Conservation (phyloP, 2,329 filamentous ascomycete species). For the Pestalotiopsis sp. region DNA sequence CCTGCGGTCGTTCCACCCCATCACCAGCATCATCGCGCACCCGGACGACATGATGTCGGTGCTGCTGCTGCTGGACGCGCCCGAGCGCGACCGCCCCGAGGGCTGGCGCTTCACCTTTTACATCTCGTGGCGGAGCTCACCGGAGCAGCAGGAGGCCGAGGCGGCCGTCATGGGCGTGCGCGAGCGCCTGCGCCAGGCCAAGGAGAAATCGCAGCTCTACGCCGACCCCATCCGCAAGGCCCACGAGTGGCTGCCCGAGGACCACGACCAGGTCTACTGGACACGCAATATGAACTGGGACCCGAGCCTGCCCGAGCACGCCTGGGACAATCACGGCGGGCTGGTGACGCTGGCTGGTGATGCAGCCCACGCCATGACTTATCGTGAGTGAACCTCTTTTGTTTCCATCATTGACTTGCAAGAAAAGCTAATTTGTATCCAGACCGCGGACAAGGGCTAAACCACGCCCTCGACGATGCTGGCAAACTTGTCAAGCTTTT, state of each 20-base stretch:
- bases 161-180: constrained; percentile 32
- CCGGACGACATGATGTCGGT: constrained; percentile 46
- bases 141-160: constrained; percentile 43
- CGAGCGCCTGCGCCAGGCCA: constrained; percentile 41
- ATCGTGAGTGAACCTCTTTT: constrained; percentile 33
- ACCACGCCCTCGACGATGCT: constrained; percentile 47
- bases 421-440: not conserved
- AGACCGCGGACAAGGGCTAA: constrained; percentile 51
- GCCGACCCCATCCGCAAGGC: constrained; percentile 46
- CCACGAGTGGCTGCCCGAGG: constrained; percentile 35
- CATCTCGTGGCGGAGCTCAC: constrained; percentile 42
- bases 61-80: constrained; percentile 45
- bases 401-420: not conserved
- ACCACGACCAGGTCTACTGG: constrained; percentile 30
- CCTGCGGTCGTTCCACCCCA: constrained; percentile 45
- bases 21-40: constrained; percentile 44
- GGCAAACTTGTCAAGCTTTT: constrained; percentile 38
- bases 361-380: constrained; percentile 38
- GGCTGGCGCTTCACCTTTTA: constrained; percentile 50
- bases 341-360: constrained; percentile 35
- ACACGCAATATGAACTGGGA: constrained; percentile 32
- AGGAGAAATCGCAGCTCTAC: constrained; percentile 38
- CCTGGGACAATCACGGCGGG: constrained; percentile 33
- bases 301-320: constrained; percentile 29
- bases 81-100: constrained; percentile 37